Conservation (phyloP, 257 asterid species). For the Scutellaria baicalensis region DNA sequence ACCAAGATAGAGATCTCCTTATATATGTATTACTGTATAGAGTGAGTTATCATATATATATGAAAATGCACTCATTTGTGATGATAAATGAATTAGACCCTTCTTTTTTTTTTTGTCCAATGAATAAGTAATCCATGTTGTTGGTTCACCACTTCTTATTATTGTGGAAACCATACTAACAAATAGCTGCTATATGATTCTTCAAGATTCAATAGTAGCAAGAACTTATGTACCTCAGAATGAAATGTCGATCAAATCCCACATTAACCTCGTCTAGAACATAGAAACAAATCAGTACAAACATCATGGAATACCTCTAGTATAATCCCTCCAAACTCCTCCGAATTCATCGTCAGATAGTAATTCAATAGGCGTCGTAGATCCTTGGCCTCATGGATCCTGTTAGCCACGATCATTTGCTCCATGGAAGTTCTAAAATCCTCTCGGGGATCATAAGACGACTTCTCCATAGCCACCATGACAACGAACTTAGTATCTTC, state of each 20-base stretch:
- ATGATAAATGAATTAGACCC: too few relatives aligned
- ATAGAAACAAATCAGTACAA: constrained; percentile 46
- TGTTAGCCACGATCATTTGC: constrained; percentile 52
- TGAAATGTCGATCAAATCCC: too few relatives aligned
- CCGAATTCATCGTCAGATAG: constrained; percentile 60
- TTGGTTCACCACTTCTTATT: too few relatives aligned
- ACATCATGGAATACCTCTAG: constrained; percentile 72
- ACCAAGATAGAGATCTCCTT: background rate
- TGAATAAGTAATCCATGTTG: too few relatives aligned
- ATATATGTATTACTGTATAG: background rate
- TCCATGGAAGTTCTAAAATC: constrained; percentile 69
- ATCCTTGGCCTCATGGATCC: constrained; percentile 46
- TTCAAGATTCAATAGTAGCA: too few relatives aligned
- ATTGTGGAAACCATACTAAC: too few relatives aligned
- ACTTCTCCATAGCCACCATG: constrained; percentile 74
- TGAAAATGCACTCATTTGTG: background rate
- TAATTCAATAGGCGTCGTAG: constrained; percentile 53
- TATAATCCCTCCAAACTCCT: constrained; percentile 49
- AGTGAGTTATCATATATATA: background rate
- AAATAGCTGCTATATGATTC: too few relatives aligned
- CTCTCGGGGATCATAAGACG: constrained; percentile 58
- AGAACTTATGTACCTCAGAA: too few relatives aligned
- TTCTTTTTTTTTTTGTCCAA: too few relatives aligned
- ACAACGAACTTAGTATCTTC: constrained; percentile 33
- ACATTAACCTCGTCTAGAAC: background rate